phyloP scores from a whole-genome alignment of 2,329 filamentous ascomycete genomes.

The Alternaria sp. region DNA sequence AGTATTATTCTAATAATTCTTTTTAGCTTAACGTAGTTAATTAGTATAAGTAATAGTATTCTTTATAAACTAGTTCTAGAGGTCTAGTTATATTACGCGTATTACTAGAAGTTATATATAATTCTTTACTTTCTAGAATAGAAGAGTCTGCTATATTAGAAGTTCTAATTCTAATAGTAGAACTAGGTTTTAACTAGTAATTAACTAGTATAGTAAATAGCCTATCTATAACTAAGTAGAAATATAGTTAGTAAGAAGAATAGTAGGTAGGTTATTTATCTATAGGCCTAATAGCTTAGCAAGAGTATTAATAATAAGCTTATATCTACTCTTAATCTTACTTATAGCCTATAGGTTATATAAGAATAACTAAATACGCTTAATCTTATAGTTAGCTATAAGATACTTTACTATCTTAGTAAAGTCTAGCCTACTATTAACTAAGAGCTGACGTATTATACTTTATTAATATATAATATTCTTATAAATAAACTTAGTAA shows the following conservation, averaged over 20 bases:
- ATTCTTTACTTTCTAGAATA: background rate
- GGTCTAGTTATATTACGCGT: no score
- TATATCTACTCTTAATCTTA: background rate
- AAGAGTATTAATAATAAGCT: background rate
- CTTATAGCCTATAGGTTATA: background rate
- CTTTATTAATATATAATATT: no score
- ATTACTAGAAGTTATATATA: background rate
- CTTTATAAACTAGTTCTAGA: no score
- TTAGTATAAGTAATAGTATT: no score
- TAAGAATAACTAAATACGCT: background rate
- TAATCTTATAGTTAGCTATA: no score
- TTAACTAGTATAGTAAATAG: background rate
- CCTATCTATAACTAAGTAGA: background rate
- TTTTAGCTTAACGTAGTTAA: no score
- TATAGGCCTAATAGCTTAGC: background rate
- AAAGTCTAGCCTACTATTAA: no score
- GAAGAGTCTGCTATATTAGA: background rate
- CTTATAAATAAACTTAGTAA: no score
- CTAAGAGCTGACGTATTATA: no score
- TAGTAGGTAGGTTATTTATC: background rate
- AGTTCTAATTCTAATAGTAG: background rate
- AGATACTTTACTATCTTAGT: no score
- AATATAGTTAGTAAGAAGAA: background rate
- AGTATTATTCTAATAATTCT: no score
- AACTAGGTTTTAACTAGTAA: background rate